Base-by-base conservation (phyloP, 371 early-diverging fungal genomes). In the Mortierella sp. region DNA sequence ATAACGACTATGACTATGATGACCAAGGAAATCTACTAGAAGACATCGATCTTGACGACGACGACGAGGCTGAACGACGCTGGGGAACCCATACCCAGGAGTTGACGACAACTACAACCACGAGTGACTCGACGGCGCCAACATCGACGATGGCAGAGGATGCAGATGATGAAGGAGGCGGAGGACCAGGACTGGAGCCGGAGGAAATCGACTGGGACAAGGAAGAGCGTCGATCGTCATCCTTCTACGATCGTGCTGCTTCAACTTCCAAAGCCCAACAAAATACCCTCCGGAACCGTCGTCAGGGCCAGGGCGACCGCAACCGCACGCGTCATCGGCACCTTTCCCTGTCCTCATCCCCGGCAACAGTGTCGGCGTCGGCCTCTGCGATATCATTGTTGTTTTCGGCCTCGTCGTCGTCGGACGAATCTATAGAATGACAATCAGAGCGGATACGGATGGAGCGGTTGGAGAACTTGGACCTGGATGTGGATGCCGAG, bases 391-490 rank as follows among this genome's bases (percentile, higher is more conserved):
- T 66, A 2, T 45, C 70, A 0, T 29, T 58, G 4, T 34, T 58
- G 13, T 45, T 68, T 6, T 29, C 69, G 10, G 41, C 40, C 41
- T 45, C 64, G 11, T 31, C 69, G 3, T 48, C 67, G 65, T 37
- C 71, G 24, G 16, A 26, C 70, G 50, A 43, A 52, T 4, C 14
- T 24, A 19, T 39, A 22, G 74, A 79, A 79, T 79, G 79, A 79
- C 79, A 79, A 79, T 69, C 52, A 79, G 74, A 45, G 70, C 73
- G 79, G 70, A 61, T 66, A 61, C 79, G 66, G 45, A 34, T 26
- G 44, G 48, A 37, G 31, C 65, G 52, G 7, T 75, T 69, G 45
- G 75, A 68, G 53, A 68, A 64, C 16, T 72, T 55, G 45, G 71
- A 68, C 43, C 66, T 29, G 19, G 52, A 39, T 31, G 68, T 61